Evolutionary conservation across 2,329 filamentous ascomycete species (phyloP).

Genomic region (Pyrenophora teres): DNA sequence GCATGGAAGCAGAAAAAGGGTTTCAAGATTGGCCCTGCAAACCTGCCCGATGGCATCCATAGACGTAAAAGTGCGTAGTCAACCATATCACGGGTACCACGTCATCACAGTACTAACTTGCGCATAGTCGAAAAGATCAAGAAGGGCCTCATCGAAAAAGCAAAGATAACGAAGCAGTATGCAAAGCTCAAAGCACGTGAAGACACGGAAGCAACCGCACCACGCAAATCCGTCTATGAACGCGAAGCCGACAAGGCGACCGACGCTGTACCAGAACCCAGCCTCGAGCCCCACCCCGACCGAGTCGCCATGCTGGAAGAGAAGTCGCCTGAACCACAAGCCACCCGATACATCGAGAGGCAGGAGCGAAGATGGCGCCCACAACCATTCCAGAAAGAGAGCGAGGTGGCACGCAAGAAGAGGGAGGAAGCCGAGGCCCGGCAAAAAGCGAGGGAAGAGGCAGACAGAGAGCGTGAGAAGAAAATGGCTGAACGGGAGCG

Average conservation of each 20-base stretch:
- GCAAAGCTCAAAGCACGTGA: conserved; percentile 78
- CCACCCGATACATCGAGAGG: conserved; percentile 20
- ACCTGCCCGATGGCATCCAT: conserved; percentile 88
- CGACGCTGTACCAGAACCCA: conserved; percentile 37
- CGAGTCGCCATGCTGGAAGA: conserved; percentile 63
- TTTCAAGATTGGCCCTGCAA: conserved; percentile 85
- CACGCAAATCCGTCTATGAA: conserved; percentile 44
- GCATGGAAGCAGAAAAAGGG: conserved; percentile 65
- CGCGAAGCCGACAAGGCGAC: conserved; percentile 38
- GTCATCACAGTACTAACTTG: conserved; percentile 4
- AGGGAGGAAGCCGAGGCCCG: conserved; percentile 69
- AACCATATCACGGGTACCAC: neutral
- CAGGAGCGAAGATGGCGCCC: conserved; percentile 35
- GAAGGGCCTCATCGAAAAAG: conserved; percentile 83
- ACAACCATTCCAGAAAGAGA: conserved; percentile 52
- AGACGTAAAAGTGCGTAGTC: conserved; percentile 69
- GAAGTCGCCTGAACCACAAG: conserved; percentile 25
- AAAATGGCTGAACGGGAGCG: conserved; percentile 69
- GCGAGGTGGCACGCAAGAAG: conserved; percentile 55
- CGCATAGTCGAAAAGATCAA: conserved; percentile 82
- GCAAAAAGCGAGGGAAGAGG: conserved; percentile 64
- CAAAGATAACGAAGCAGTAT: conserved; percentile 91
- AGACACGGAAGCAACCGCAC: conserved; percentile 42
- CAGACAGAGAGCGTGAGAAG: conserved; percentile 61
- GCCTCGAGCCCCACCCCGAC: conserved; percentile 64